A percentile compares a stretch with the other conserved stretches of the same genome.
Conservation (phyloP, 768 basidiomycete species). For the Naganishia kalamii region DNA sequence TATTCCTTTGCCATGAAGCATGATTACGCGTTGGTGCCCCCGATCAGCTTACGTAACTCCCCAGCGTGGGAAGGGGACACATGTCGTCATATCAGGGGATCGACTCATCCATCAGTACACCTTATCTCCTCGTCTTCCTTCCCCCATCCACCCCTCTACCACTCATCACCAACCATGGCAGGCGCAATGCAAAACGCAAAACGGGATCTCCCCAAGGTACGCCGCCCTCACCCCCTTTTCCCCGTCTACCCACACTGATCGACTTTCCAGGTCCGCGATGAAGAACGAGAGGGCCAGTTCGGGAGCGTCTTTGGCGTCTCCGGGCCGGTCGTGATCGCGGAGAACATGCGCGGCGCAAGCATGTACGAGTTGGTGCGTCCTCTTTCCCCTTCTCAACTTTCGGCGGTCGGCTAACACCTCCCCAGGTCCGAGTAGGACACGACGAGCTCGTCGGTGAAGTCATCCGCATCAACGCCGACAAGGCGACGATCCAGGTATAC, state of each 20-base stretch:
- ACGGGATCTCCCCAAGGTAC: conserved; percentile 66
- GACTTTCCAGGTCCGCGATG: conserved; percentile 61
- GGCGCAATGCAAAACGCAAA: conserved; percentile 88
- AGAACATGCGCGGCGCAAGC: conserved; percentile 97
- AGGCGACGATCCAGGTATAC: conserved; percentile 97
- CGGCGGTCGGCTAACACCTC: background rate
- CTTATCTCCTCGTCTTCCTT: too few species aligned
- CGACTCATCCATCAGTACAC: background rate
- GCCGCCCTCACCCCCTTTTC: conserved; percentile 13
- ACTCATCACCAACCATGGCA: conserved; percentile 51
- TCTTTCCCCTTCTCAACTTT: background rate
- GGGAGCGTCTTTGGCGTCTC: conserved; percentile 67
- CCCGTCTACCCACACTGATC: conserved; percentile 1
- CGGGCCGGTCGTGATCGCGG: conserved; percentile 94
- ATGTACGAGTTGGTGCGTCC: conserved; percentile 52
- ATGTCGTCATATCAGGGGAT: background rate
- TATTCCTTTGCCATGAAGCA: conserved; percentile 57
- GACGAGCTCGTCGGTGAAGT: conserved; percentile 99
- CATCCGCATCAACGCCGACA: conserved; percentile 95
- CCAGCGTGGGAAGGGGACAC: background rate
- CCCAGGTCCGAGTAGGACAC: conserved; percentile 76
- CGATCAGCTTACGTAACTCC: background rate
- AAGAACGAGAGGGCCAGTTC: conserved; percentile 67
- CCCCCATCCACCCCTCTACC: background rate
- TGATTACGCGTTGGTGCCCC: conserved; percentile 13